A percentile compares a stretch with the other conserved stretches of the same genome.
Evolutionary conservation across 176 grass and related monocot species (phyloP).

Genomic region (Zizania latifolia): DNA sequence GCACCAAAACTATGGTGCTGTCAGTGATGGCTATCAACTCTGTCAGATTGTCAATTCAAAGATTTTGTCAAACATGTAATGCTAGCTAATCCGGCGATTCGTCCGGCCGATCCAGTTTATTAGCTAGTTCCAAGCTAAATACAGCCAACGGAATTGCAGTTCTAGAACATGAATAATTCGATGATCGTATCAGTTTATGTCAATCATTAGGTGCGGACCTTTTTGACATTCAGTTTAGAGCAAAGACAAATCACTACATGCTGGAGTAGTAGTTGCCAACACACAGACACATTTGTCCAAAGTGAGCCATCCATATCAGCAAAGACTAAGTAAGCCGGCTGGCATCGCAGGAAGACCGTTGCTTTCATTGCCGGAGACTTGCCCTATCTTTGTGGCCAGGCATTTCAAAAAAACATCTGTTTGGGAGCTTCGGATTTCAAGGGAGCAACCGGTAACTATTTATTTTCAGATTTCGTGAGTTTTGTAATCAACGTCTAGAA

Average conservation of each 20-base stretch:
- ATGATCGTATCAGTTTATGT: not conserved
- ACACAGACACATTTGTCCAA: not conserved
- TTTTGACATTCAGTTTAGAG: not conserved
- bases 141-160: not conserved
- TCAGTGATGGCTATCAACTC: not conserved
- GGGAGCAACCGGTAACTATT: no score
- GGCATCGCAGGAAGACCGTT: not conserved
- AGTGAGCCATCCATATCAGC: not conserved
- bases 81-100: not conserved
- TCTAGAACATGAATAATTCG: not conserved
- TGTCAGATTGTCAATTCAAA: not conserved
- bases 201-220: not conserved
- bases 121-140: not conserved
- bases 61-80: not conserved
- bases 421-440: no score
- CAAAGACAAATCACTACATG: not conserved
- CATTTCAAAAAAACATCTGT: no score
- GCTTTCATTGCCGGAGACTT: not conserved
- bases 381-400: not conserved
- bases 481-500: no score
- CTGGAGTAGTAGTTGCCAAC: no score
- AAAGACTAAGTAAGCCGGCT: not conserved
- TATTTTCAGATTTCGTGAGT: no score
- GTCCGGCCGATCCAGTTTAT: not conserved
- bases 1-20: not conserved